Evolutionary conservation across 768 basidiomycete genomes (phyloP), one percentile per base, ranked within the genome.

Genomic region (Lentinula edodes): DNA sequence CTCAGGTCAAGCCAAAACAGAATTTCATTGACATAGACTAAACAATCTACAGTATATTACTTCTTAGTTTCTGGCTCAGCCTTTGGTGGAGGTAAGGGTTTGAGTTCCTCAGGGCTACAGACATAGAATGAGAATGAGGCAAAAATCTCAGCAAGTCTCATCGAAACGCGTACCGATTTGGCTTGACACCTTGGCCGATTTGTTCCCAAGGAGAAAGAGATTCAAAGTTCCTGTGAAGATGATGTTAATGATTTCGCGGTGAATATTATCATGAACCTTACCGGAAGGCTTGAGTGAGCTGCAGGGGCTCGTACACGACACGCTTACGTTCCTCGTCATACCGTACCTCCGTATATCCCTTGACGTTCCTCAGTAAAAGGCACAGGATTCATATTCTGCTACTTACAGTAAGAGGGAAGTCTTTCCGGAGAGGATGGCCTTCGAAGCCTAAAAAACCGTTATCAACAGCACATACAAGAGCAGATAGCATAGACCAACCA

Each of bases 341-440:
- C 45, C 97, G 90, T 43, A 98, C 83, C 75, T 99, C 97, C 8
- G 93, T 94, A 75, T 98, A 99, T n/a, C 97, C 97, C 95, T 97
- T 68, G 13, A 58, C 61, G 8, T 46, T 43, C 52, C 32, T 18
- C 54, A 59, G 58, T 50, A 62, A 7, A 18, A 16, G 38, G 51
- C 43, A 12, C 38, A 32, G 18, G 34, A 23, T 18, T 10, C 28
- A 45, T 52, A 32, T 43, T 32, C 42, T 15, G 48, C 53, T 23
- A 76, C 87, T 67, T 71, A 94, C 95, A 8, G 95, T 97, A 67
- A 99, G 75, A 36, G 97, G 97, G 83, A 98, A 99, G 72, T 99
- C 97, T 74, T 99, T 99, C 64, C 97, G 87, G 51, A 99, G 75
- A 9, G 97, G 97, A 71, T 99, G 95, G 20, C 97, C 97, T 75